Base-by-base conservation (phyloP, 202 grass and related monocot species). In the Schoenoplectus tabernaemontani region DNA sequence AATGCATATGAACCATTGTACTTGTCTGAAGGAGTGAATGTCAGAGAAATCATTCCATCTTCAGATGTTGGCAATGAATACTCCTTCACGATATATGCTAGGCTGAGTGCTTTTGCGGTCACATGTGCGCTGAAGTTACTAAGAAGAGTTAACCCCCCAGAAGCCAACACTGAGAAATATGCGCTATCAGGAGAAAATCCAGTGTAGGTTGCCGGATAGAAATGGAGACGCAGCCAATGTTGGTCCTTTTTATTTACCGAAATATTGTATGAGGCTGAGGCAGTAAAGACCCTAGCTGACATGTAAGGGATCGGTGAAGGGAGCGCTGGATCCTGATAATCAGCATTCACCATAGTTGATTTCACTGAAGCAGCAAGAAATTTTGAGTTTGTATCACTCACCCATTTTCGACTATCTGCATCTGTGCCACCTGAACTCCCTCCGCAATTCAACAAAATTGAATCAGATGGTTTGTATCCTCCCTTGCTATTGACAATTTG, bases 191-290 rank as follows among this genome's bases (percentile, higher is more conserved):
- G 59, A 12, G 53, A 3, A 46, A 95, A 77, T n/a, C 81, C 91
- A 78, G 84, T 87, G 87, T 92, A 99, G 59, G 60, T 82, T 36
- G 96, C 78, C n/a, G 92, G 96, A 67, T 99, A 99, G 85, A 99
- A 95, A 87, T 93, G 88, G 69, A 99, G 96, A 50, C 92, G 92
- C 15, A 99, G 51, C 90, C 88, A 99, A 79, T 95, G 90, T 4
- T 86, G 88, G 38, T 89, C 89, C 1, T 41, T 61, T 61, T 76
- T 76, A 71, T 65, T 86, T 48, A 95, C 82, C 4, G 85, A 77
- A 82, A 99, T 90, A 85, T 91, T 91, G 87, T 99, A 99, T 19
- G 50, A 79, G 6, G 91, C n/a, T 43, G 87, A 53, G 20, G 75
- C 36, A 11, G 86, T 92, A 88, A 99, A 99, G 50, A 99, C 79